Evolutionary conservation across 495 filamentous ascomycete species (phyloP), one percentile per base, ranked within the genome.

Genomic region (Penicillium tannophilum): DNA sequence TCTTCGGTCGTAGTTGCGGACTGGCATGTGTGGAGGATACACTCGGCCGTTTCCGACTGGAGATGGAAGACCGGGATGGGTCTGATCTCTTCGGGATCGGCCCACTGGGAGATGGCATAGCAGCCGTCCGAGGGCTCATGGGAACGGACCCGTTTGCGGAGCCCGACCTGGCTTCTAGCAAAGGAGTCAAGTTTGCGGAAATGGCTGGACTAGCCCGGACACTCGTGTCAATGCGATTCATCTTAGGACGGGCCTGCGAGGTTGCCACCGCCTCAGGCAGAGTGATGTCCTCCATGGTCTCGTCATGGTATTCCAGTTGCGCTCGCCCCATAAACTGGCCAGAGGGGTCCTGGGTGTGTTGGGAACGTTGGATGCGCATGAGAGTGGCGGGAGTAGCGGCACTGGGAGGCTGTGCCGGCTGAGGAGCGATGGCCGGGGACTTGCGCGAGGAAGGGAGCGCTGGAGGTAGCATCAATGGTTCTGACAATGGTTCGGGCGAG

Each of bases 1-100:
- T 97, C 68, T 87, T 93, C 23, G 94, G 94, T n/a, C 90, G 79
- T 42, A 98, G 68, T 20, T 92, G 92, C 6, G 94, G 94, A 55
- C 85, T 88, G 9, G 86, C 84, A 5, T 90, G 86, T n/a, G 88
- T 82, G n/a, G 90, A 91, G 65, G 82, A 86, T 35, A 86, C 74
- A 59, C 90, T 94, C 7, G 81, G 78, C 35, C 93, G 84, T 77
- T 97, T 97, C 66, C 76, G 69, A 60, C 60, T 61, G 16, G 52
- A 74, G 54, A 45, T 56, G 54, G 71, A 52, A 56, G 49, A 36
- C 67, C 72, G 48, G 69, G 77, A 60, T 39, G 70, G 66, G 16
- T 78, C 75, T 17, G 76, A 72, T 54, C 73, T 75, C 54, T 72
- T 77, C 12, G 66, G 65, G 26, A 76, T 56, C 5, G 76, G 75